Evolutionary conservation across 148 eudicot species (phyloP).

Genomic region (Linanthus parryae): DNA sequence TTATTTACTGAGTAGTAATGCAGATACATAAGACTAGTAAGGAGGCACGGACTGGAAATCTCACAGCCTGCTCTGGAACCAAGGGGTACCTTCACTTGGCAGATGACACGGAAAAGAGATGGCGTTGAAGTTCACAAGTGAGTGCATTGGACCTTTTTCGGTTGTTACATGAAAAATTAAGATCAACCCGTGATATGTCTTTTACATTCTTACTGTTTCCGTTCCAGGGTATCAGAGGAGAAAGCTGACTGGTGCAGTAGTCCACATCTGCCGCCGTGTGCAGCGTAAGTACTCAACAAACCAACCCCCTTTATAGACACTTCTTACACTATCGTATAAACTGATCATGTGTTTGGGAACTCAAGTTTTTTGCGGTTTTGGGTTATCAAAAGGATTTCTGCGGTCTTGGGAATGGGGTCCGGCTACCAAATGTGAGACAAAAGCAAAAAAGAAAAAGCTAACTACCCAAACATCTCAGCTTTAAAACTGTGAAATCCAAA

Average conservation of each 20-base stretch:
- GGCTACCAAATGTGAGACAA: no score
- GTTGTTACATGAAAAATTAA: neutral
- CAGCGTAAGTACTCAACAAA: constrained; percentile 72
- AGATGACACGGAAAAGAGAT: constrained; percentile 70
- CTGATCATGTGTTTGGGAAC: no score
- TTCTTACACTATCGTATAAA: no score
- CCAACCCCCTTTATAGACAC: no score
- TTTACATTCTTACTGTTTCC: constrained; percentile 1
- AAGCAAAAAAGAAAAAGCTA: no score
- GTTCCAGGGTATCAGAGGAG: constrained; percentile 59
- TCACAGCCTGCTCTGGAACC: constrained; percentile 85
- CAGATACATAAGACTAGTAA: constrained; percentile 65
- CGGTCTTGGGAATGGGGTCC: no score
- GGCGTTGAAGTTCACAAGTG: constrained; percentile 87
- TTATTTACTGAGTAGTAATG: constrained; percentile 2
- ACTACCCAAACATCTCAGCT: no score
- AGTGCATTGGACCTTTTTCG: constrained; percentile 7
- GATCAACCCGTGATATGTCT: neutral
- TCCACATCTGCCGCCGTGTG: constrained; percentile 88
- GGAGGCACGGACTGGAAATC: constrained; percentile 71
- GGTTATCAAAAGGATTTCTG: no score
- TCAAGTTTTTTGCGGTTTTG: no score
- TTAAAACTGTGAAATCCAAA: neutral
- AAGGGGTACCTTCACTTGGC: constrained; percentile 69
- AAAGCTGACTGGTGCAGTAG: constrained; percentile 75